These are phyloP conservation scores for Kwoniella mangroviensis DNA, from an alignment of 768 basidiomycete species.

Conservation along the genomic window DNA sequence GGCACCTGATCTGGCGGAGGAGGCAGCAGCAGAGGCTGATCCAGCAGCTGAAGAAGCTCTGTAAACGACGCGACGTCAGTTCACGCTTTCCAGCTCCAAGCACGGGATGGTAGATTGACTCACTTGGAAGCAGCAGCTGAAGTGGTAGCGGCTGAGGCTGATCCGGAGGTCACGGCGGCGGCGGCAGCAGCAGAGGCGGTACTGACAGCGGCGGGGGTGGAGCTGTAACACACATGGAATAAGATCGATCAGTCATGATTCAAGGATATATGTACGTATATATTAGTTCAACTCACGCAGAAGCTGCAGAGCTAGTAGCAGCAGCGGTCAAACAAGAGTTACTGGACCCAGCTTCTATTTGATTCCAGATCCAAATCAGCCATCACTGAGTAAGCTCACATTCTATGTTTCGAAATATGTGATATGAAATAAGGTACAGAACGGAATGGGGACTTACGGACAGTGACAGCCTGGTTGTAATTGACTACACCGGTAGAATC, in stretches of 20 bases:
- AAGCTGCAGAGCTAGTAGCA: conserved; percentile 15
- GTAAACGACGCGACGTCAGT: not conserved
- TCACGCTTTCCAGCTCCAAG: no score
- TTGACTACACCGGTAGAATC: conserved; percentile 65
- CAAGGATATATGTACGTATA: not conserved
- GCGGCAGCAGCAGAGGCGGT: conserved; percentile 25
- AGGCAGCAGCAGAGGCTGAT: conserved; percentile 15
- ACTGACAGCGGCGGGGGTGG: conserved; percentile 32
- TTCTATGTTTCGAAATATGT: not conserved
- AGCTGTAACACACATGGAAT: conserved; percentile 27
- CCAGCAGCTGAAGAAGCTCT: conserved; percentile 26
- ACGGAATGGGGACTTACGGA: conserved; percentile 18
- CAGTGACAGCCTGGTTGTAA: conserved; percentile 33
- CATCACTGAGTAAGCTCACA: not conserved
- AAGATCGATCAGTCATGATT: no score
- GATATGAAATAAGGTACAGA: not conserved
- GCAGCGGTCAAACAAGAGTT: conserved; percentile 24
- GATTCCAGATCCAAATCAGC: not conserved
- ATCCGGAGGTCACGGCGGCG: conserved; percentile 14
- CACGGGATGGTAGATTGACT: not conserved
- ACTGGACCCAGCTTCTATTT: conserved; percentile 27
- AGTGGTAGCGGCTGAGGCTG: not conserved
- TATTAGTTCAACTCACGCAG: conserved; percentile 18
- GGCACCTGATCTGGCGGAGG: conserved; percentile 12
- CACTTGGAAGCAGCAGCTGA: conserved; percentile 25